Evolutionary conservation across 306 rosid species (phyloP).

Genomic region (Amphicarpaea edgeworthii): DNA sequence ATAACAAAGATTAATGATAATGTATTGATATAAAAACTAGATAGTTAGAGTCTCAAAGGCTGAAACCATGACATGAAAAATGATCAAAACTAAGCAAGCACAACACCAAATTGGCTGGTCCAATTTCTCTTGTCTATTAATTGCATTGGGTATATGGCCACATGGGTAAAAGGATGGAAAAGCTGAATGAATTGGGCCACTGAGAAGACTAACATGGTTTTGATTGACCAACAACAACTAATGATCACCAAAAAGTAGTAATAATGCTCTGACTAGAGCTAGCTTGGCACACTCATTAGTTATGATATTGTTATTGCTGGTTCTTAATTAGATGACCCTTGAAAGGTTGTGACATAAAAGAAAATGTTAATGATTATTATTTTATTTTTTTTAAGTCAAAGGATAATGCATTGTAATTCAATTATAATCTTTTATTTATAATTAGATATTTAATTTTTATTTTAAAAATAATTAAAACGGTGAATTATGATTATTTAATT

Average conservation of each 20-base stretch:
- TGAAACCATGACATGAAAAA: constrained; percentile 1
- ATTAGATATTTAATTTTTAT: too few species aligned
- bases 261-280: not conserved
- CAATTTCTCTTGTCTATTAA: not conserved
- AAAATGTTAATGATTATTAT: too few species aligned
- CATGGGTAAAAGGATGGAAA: constrained; percentile 27
- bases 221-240: constrained; percentile 38
- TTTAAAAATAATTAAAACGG: too few species aligned
- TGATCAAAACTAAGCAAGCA: too few species aligned
- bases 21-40: too few species aligned
- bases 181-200: constrained; percentile 28
- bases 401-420: too few species aligned
- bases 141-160: not conserved
- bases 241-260: not conserved
- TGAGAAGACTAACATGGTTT: constrained; percentile 24
- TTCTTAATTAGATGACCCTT: not conserved
- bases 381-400: too few species aligned
- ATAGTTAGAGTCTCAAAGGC: too few species aligned
- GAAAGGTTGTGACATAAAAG: not conserved
- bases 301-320: not conserved
- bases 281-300: not conserved
- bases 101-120: constrained; percentile 10
- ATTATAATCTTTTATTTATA: too few species aligned
- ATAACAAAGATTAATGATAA: too few species aligned
- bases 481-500: too few species aligned